phyloP scores from a whole-genome alignment of 1,139 yeast genomes.

The Hansenula anomala region DNA sequence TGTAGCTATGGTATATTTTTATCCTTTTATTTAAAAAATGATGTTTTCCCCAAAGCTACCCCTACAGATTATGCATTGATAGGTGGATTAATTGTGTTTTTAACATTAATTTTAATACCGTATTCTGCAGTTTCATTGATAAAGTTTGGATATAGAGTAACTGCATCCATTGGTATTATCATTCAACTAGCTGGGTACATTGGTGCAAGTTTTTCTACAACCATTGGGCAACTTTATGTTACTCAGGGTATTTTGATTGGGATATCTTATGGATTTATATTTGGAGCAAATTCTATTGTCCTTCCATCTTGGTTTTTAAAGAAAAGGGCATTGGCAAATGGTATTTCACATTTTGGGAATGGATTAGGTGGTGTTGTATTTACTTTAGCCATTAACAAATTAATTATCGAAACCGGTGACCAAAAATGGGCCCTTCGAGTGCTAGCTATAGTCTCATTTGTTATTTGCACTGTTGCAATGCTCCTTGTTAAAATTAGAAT shows the following conservation, averaged over 20 bases:
- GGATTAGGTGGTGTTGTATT: conserved; percentile 65
- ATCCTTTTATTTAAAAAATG: conserved; percentile 38
- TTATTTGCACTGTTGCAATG: conserved; percentile 32
- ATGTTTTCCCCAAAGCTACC: conserved; percentile 43
- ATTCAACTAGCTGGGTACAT: conserved; percentile 46
- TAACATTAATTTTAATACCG: conserved; percentile 41
- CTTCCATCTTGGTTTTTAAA: conserved; percentile 63
- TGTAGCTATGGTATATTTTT: conserved; percentile 55
- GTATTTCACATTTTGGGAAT: conserved; percentile 55
- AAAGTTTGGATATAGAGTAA: conserved; percentile 28
- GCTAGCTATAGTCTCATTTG: conserved; percentile 43
- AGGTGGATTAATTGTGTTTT: conserved; percentile 52
- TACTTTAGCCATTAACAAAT: conserved; percentile 41
- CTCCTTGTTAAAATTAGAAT: conserved; percentile 20
- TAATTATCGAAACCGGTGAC: conserved; percentile 41
- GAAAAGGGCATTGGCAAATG: conserved; percentile 54
- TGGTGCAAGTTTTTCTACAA: conserved; percentile 48
- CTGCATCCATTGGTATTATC: conserved; percentile 39
- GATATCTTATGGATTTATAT: conserved; percentile 43
- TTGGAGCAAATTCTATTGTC: conserved; percentile 48
- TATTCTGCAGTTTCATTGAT: conserved; percentile 23
- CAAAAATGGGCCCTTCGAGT: conserved; percentile 58
- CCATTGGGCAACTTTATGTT: conserved; percentile 46
- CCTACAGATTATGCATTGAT: conserved; percentile 52
- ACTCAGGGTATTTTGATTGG: conserved; percentile 59